phyloP scores from a whole-genome alignment of 257 asterid species.

The Lantana camara region DNA sequence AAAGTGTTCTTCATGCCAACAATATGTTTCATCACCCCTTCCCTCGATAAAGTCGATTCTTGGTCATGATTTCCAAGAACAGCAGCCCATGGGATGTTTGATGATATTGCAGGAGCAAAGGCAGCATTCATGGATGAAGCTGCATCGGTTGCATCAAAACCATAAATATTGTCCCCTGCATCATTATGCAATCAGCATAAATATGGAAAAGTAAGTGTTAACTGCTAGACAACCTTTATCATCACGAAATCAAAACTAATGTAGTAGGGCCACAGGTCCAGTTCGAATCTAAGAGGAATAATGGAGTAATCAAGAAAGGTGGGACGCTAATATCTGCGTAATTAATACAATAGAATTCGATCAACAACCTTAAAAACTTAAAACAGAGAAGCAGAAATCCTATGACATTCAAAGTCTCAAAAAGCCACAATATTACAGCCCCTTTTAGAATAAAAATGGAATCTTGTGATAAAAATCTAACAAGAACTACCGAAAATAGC shows the following conservation, averaged over 20 bases:
- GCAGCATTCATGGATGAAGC: constrained; percentile 79
- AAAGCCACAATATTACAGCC: not conserved
- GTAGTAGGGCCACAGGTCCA: not conserved
- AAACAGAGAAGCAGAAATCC: not conserved
- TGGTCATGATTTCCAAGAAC: constrained; percentile 96
- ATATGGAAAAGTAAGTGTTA: not conserved
- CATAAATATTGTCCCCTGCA: constrained; percentile 90
- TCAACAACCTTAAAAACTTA: not conserved
- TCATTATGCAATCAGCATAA: constrained; percentile 16
- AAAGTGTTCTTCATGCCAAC: constrained; percentile 75
- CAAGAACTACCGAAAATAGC: no score
- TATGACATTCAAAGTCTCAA: not conserved
- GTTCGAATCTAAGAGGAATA: not conserved
- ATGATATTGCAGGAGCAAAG: constrained; percentile 72
- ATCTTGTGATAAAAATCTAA: not conserved
- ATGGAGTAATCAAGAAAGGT: not conserved
- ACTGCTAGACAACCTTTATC: not conserved
- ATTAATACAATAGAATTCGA: not conserved
- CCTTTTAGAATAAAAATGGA: not conserved
- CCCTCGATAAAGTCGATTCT: constrained; percentile 75
- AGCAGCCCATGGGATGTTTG: constrained; percentile 91
- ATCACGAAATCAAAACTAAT: not conserved
- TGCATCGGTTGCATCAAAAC: constrained; percentile 72
- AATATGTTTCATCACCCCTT: constrained; percentile 77
- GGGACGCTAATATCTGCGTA: not conserved